Evolutionary conservation across 2,329 filamentous ascomycete genomes (phyloP).

Genomic region (Periconia sp.): DNA sequence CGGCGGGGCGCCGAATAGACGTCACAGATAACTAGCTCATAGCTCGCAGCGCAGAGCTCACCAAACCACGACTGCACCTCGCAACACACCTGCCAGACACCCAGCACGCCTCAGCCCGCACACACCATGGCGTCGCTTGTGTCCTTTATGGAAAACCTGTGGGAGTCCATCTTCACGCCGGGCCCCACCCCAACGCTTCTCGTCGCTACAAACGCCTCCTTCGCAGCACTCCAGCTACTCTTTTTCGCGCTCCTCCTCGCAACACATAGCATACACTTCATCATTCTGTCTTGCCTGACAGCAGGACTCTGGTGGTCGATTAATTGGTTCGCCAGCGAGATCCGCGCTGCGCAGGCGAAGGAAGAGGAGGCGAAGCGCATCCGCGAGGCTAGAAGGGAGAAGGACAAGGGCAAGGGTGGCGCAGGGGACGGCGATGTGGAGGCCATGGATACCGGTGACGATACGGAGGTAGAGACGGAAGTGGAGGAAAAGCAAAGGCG

Average conservation of each 20-base stretch:
- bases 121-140: conserved; percentile 55
- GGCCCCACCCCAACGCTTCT: conserved; percentile 88
- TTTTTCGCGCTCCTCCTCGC: conserved; percentile 77
- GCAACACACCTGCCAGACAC: background rate
- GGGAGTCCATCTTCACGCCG: conserved; percentile 91
- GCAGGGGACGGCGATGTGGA: conserved; percentile 34
- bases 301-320: conserved; percentile 89
- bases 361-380: conserved; percentile 58
- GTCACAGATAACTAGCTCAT: conserved; percentile 16
- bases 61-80: conserved; percentile 5
- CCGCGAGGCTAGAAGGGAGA: conserved; percentile 46
- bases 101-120: background rate
- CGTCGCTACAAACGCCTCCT: conserved; percentile 86
- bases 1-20: conserved; percentile 22
- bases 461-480: conserved; percentile 53
- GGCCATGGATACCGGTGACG: conserved; percentile 50
- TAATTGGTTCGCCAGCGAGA: conserved; percentile 91
- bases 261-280: conserved; percentile 88
- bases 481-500: conserved; percentile 35
- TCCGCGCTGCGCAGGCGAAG: conserved; percentile 54
- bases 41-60: conserved; percentile 7
- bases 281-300: conserved; percentile 78
- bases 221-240: conserved; percentile 81
- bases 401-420: conserved; percentile 48
- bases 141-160: conserved; percentile 74